Conservation (phyloP, 1,139 yeast species). For the Geotrichum macrosporum region DNA sequence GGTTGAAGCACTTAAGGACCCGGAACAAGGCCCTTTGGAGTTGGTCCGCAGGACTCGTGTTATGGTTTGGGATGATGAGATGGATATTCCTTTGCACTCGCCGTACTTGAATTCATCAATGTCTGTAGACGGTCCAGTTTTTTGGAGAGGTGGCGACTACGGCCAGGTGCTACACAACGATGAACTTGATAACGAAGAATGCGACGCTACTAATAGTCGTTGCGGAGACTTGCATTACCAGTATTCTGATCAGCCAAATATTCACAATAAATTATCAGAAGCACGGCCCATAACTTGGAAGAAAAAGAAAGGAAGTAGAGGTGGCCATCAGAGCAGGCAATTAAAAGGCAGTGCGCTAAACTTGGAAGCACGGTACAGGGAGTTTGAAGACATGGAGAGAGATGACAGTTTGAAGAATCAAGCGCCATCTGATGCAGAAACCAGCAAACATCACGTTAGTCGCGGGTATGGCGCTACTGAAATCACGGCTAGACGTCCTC, state of each 20-base stretch:
- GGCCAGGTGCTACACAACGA: too few relatives aligned
- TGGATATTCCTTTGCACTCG: conserved; percentile 52
- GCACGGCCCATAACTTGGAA: neutral
- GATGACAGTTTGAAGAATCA: conserved; percentile 11
- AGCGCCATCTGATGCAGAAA: conserved; percentile 7
- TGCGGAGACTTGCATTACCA: too few relatives aligned
- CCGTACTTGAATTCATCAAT: conserved; percentile 37
- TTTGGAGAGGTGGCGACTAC: neutral
- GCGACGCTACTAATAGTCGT: too few relatives aligned
- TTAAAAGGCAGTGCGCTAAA: conserved; percentile 16
- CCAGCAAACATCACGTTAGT: neutral
- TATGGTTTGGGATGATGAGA: conserved; percentile 56
- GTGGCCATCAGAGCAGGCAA: conserved; percentile 1
- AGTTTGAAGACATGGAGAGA: conserved; percentile 23
- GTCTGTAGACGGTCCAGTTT: conserved; percentile 22
- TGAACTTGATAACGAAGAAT: conserved; percentile 2
- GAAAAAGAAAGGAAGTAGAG: conserved; percentile 5
- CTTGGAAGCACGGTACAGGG: conserved; percentile 31
- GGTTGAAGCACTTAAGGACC: conserved; percentile 56
- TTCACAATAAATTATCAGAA: conserved; percentile 8
- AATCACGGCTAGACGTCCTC: neutral
- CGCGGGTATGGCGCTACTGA: neutral
- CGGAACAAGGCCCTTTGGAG: conserved; percentile 64
- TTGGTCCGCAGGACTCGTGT: conserved; percentile 56
- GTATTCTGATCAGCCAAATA: too few relatives aligned